Percentiles rank a stretch among this genome's conserved stretches.
Evolutionary conservation across 164 flowering plant species (phyloP).

Genomic region (Echeveria elegans): DNA sequence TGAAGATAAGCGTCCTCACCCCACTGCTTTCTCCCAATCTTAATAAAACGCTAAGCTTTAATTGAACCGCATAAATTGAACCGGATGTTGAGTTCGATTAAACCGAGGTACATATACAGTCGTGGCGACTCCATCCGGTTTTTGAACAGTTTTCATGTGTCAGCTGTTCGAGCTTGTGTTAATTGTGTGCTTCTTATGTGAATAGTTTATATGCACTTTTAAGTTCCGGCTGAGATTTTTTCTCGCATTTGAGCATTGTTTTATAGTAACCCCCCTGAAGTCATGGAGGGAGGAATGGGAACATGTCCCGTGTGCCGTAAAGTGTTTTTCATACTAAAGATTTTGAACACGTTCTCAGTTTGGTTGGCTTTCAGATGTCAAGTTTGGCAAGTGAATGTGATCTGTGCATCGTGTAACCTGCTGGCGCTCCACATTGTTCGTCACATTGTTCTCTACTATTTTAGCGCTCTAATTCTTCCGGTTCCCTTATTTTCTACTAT

Average conservation of each 20-base stretch:
- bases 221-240: neutral
- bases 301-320: conserved; percentile 84
- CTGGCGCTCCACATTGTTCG: neutral
- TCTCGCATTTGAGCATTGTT: neutral
- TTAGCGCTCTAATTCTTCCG: too few relatives aligned
- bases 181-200: neutral
- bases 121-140: too few relatives aligned
- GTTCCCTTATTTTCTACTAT: conserved; percentile 12
- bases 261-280: conserved; percentile 21
- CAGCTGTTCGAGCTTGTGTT: too few relatives aligned
- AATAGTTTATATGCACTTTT: neutral
- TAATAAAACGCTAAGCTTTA: neutral
- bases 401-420: neutral
- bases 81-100: too few relatives aligned
- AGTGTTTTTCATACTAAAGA: conserved; percentile 59
- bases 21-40: neutral
- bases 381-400: conserved; percentile 35
- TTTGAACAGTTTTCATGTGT: too few relatives aligned
- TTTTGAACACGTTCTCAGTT: conserved; percentile 67
- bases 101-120: too few relatives aligned
- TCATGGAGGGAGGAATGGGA: conserved; percentile 27
- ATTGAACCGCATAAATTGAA: neutral
- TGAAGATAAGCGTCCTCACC: neutral
- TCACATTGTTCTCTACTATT: too few relatives aligned
- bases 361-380: conserved; percentile 33